Evolutionary conservation across 306 rosid species (phyloP).

Genomic region (Vicia villosa): DNA sequence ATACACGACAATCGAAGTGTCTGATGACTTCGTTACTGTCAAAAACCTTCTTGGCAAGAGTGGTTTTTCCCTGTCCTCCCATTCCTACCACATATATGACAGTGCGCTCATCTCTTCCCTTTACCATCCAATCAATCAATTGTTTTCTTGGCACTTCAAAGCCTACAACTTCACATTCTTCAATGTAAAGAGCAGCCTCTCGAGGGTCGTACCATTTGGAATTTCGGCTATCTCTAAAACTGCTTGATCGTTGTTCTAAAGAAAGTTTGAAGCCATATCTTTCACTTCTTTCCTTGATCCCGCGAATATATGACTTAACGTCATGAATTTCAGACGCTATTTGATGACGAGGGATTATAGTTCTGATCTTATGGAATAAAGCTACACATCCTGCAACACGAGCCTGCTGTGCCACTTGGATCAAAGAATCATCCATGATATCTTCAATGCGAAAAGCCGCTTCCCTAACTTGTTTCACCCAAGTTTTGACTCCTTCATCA

Average conservation of each 20-base stretch:
- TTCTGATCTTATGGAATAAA: neutral
- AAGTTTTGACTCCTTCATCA: neutral
- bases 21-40: neutral
- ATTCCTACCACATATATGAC: slow-evolving; percentile 4
- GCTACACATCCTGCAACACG: neutral
- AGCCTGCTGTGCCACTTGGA: too few relatives aligned
- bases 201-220: neutral
- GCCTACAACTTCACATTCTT: slow-evolving; percentile 19
- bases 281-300: slow-evolving; percentile 1
- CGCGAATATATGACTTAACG: neutral
- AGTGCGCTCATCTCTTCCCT: neutral
- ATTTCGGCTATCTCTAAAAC: neutral
- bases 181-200: neutral
- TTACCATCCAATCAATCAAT: neutral
- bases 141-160: neutral
- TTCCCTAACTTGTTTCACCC: too few relatives aligned
- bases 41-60: slow-evolving; percentile 27
- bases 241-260: neutral
- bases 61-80: slow-evolving; percentile 31
- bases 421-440: too few relatives aligned
- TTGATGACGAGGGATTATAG: neutral
- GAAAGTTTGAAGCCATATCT: neutral
- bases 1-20: neutral
- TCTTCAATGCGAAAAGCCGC: too few relatives aligned
- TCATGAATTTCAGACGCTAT: neutral